Base-by-base conservation (phyloP, 176 grass and related monocot species). In the Aechmea fasciata region DNA sequence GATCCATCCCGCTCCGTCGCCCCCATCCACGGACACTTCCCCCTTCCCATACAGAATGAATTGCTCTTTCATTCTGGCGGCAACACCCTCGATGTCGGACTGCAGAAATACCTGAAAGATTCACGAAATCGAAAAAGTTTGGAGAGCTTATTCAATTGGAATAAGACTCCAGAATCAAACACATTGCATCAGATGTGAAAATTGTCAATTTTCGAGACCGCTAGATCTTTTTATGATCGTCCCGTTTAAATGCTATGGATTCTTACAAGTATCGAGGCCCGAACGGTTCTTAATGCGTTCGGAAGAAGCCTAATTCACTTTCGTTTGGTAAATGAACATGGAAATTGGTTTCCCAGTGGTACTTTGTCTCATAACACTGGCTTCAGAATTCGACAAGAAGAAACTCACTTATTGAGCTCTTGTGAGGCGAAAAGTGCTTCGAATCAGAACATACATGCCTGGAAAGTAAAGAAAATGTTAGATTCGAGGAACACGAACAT, bases 21-120 rank as follows among this genome's bases (percentile, higher is more conserved):
- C 57, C 1, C 29, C 71, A 64, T 92, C 83, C 57, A 74, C 55
- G 8, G 87, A 71, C 48, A 97, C 75, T 73, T 51, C 81, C 70
- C 86, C 89, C 66, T 65, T 87, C 25, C 77, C 75, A 57, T 82
- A 76, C 1, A 28, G 69, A 25, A 90, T 71, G 75, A 97, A 97
- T 70, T 82, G 89, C 57, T 92, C 77, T 71, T 81, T 90, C 94
- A 90, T 97, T 64, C 75, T 54, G 9, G 67, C 61, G 18, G 85
- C 64, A 65, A 90, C 87, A 13, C 79, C 74, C 57, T 90, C 79
- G 52, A 90, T 81, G 13, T 97, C 94, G 11, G 89, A 97, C 79
- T 93, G 84, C 77, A 97, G 68, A 70, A 87, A 97, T 63, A 97
- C 85, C 94, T 97, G 85, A 28, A 69, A 59, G 9, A n/a, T 1